Evolutionary conservation across 306 rosid species (phyloP).

Genomic region (Potentilla sterilis): DNA sequence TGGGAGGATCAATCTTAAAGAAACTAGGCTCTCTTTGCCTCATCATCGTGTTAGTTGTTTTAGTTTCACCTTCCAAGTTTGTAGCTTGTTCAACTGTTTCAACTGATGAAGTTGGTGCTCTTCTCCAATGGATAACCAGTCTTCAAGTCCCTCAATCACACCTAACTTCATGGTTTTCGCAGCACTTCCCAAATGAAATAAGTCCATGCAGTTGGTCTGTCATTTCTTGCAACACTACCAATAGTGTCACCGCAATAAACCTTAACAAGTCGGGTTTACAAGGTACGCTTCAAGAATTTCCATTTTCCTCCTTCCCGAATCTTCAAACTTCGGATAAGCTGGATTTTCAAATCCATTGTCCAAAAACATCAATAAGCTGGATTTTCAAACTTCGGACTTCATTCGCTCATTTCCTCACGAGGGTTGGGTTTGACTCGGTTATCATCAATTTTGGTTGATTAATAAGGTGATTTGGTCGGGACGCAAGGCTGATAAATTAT

Average conservation of each 20-base stretch:
- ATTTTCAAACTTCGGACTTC: too few species aligned
- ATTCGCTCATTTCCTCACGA: too few species aligned
- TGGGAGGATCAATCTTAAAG: constrained; percentile 20
- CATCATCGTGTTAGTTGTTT: neutral
- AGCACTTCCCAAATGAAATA: neutral
- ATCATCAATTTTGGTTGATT: too few species aligned
- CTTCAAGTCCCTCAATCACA: constrained; percentile 8
- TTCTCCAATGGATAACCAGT: constrained; percentile 35
- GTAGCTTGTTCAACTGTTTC: constrained; percentile 18
- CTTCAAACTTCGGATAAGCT: too few species aligned
- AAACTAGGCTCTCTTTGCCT: constrained; percentile 4
- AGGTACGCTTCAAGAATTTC: constrained; percentile 36
- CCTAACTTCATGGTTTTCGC: neutral
- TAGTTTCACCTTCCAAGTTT: neutral
- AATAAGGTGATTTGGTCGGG: too few species aligned
- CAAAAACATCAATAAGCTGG: too few species aligned
- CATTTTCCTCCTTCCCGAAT: constrained; percentile 30
- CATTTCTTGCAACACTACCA: constrained; percentile 26
- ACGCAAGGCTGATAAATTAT: too few species aligned
- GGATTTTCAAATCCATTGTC: too few species aligned
- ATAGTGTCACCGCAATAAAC: constrained; percentile 26
- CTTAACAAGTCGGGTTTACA: constrained; percentile 20
- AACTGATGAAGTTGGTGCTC: constrained; percentile 27
- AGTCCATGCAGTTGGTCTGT: constrained; percentile 36
- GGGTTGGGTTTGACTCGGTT: too few species aligned